These are phyloP conservation scores for Stylosanthes scabra DNA, from an alignment of 331 rosid genomes.

Conservation along the genomic window DNA sequence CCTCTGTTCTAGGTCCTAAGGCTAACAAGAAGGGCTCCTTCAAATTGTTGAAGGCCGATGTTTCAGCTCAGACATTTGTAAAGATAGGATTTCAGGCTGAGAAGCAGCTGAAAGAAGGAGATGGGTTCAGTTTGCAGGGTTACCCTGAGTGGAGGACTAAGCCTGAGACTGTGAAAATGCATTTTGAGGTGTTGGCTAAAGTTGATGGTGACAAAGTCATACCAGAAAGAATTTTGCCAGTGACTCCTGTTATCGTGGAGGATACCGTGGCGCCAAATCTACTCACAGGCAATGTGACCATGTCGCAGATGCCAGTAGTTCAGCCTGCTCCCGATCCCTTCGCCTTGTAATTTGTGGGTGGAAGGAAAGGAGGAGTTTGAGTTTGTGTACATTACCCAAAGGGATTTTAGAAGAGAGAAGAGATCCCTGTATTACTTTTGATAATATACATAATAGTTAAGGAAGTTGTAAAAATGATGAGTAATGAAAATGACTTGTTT, in stretches of 20 bases:
- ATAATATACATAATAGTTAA: constrained; percentile 8
- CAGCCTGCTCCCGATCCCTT: constrained; percentile 69
- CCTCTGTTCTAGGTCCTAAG: constrained; percentile 81
- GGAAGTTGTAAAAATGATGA: constrained; percentile 28
- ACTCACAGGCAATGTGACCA: constrained; percentile 54
- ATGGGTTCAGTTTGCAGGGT: constrained; percentile 54
- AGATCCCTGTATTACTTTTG: neutral
- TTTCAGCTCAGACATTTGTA: constrained; percentile 82
- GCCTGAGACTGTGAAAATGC: constrained; percentile 71
- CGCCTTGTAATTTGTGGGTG: constrained; percentile 42
- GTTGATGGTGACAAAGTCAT: constrained; percentile 83
- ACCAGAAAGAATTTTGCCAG: constrained; percentile 70
- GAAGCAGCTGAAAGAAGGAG: constrained; percentile 82
- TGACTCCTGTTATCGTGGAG: constrained; percentile 59
- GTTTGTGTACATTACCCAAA: constrained; percentile 10
- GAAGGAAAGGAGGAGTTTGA: neutral
- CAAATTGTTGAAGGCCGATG: constrained; percentile 84
- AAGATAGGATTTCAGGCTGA: constrained; percentile 89
- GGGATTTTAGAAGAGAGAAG: constrained; percentile 41
- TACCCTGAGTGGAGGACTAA: constrained; percentile 87
- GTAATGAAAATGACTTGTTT: constrained; percentile 24
- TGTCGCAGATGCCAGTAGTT: constrained; percentile 60
- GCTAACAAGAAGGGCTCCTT: constrained; percentile 81
- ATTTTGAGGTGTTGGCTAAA: constrained; percentile 91
- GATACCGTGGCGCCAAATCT: constrained; percentile 54